Evolutionary conservation across 176 grass and related monocot genomes (phyloP).

Genomic region (Rhynchospora breviuscula): DNA sequence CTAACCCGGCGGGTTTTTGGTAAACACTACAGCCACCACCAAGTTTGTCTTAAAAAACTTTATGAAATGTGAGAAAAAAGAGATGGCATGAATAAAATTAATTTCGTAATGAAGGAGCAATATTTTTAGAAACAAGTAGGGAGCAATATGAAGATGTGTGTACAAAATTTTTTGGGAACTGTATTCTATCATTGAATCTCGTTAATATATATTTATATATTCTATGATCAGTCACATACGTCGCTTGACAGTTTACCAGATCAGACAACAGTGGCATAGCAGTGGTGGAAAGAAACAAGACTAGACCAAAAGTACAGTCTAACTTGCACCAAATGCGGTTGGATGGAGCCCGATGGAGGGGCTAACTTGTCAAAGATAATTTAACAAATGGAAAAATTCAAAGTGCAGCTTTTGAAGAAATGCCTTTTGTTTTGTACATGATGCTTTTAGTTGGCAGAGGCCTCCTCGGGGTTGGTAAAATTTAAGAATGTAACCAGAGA

Average conservation of each 20-base stretch:
- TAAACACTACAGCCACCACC: too few relatives aligned
- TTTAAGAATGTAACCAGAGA: conserved; percentile 12
- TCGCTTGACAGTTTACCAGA: conserved; percentile 6
- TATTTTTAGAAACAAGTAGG: too few relatives aligned
- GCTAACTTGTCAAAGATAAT: conserved; percentile 2
- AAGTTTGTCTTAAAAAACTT: too few relatives aligned
- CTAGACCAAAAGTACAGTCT: conserved; percentile 30
- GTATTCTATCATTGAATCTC: background rate
- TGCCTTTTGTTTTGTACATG: conserved; percentile 16
- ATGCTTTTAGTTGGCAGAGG: conserved; percentile 7
- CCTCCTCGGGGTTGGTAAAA: background rate
- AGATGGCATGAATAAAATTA: background rate
- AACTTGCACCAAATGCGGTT: conserved; percentile 36
- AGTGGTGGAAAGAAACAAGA: background rate
- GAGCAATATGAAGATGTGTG: background rate
- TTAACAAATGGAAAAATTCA: conserved; percentile 11
- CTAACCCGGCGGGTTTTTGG: too few relatives aligned
- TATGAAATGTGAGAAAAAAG: too few relatives aligned
- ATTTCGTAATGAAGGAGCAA: background rate
- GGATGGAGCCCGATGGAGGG: conserved; percentile 22
- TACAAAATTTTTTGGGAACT: background rate
- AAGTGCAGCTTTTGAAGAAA: conserved; percentile 19
- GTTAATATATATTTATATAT: background rate
- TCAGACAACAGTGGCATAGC: background rate
- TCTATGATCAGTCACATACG: conserved; percentile 34